Base-by-base conservation (phyloP, 2,329 filamentous ascomycete genomes). In the Endoconidiophora polonica region DNA sequence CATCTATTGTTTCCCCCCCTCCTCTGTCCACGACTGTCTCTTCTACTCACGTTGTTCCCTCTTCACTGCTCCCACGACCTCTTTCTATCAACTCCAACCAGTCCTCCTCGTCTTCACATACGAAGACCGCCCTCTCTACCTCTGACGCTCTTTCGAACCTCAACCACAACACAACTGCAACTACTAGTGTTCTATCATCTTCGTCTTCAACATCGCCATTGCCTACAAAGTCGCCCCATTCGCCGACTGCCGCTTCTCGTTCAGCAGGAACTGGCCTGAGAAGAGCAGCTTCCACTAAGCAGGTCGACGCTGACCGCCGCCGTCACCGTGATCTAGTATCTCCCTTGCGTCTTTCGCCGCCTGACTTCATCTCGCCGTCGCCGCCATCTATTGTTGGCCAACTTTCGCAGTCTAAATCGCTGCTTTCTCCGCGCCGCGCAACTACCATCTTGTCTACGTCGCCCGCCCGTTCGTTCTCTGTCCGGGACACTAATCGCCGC, bases 221-320 rank as follows among this genome's bases (percentile, higher is more conserved):
- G 14, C 24, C 49, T 12, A 41, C 24, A 4, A 23, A 36, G 7
- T 40, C 22, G 9, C 46, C 23, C 9, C 9, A 12, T 12, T 12
- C 29, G 29, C 29, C 29, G 9, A 12, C 29, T 1, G 29, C 12
- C 29, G 9, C 29, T 33, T 33, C 29, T 33, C 29, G 29, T 12
- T 33, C 29, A 33, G 29, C 29, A 33, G 33, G 33, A 23, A 47
- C 14, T 39, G 47, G 51, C 4, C 36, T 53, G 14, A 46, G 39
- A 44, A 49, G 51, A 50, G 51, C 51, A 40, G 46, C 51, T 20
- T 53, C 51, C 4, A 53, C 51, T 23, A 53, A 53, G 39, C 47
- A 53, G 12, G 49, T 46, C 44, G 51, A 53, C 51, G 47, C 47
- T 20, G 51, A 53, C 33, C 47, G 47, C 44, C 22, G 20, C 22